These are phyloP conservation scores for Avena atlantica DNA, from an alignment of 176 grass and related monocot genomes.

Conservation along the genomic window DNA sequence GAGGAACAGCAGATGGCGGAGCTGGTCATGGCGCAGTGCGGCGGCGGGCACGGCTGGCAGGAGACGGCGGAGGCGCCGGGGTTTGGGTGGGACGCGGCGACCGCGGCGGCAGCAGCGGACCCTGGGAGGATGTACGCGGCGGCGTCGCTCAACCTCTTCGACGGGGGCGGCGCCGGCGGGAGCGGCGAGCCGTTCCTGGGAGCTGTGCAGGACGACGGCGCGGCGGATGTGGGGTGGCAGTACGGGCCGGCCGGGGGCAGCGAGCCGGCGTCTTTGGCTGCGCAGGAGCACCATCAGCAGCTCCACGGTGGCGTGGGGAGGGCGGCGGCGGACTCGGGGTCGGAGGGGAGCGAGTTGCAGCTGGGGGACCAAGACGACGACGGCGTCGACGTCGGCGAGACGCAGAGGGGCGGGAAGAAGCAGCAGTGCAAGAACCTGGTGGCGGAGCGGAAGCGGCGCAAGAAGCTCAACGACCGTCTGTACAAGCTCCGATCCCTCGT, in stretches of 20 bases:
- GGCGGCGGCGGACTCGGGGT: slow-evolving; percentile 55
- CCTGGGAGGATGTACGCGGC: slow-evolving; percentile 46
- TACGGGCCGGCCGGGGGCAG: slow-evolving; percentile 20
- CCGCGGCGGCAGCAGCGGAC: slow-evolving; percentile 33
- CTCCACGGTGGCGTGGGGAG: slow-evolving; percentile 24
- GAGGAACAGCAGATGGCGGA: slow-evolving; percentile 84
- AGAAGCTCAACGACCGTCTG: slow-evolving; percentile 90
- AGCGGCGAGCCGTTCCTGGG: slow-evolving; percentile 44
- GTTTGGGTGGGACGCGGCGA: slow-evolving; percentile 59
- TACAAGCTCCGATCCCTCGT: slow-evolving; percentile 83
- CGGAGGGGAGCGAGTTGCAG: slow-evolving; percentile 69
- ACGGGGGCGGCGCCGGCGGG: slow-evolving; percentile 24
- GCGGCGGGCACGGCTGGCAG: slow-evolving; percentile 48
- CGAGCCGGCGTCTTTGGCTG: slow-evolving; percentile 45
- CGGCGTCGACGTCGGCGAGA: slow-evolving; percentile 63
- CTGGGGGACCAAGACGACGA: slow-evolving; percentile 65
- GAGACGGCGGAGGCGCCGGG: slow-evolving; percentile 40
- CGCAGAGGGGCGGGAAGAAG: slow-evolving; percentile 52
- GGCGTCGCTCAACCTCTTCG: slow-evolving; percentile 50
- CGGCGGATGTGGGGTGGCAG: slow-evolving; percentile 41
- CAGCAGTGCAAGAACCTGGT: slow-evolving; percentile 91
- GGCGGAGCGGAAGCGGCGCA: slow-evolving; percentile 72
- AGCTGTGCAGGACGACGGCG: slow-evolving; percentile 34
- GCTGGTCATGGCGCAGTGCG: slow-evolving; percentile 76
- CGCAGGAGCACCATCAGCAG: slow-evolving; percentile 29